These are phyloP conservation scores for Jatropha podagrica DNA, from an alignment of 441 rosid species.

Conservation along the genomic window DNA sequence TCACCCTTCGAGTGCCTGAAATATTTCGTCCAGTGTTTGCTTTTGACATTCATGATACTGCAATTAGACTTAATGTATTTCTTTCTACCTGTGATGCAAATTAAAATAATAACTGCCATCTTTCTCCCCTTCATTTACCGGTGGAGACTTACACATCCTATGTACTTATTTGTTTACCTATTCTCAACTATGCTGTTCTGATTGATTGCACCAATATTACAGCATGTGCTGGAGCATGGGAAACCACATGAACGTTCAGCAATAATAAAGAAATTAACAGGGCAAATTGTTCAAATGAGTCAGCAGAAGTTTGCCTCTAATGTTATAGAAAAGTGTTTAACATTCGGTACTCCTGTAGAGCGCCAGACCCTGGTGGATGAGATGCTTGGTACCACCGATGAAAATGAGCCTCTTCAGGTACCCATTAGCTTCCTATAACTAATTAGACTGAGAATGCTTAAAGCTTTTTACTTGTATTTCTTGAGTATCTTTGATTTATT, in stretches of 20 bases:
- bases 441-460: not conserved
- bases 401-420: constrained; percentile 86
- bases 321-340: constrained; percentile 71
- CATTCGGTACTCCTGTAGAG: constrained; percentile 58
- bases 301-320: constrained; percentile 86
- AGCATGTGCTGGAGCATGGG: constrained; percentile 85
- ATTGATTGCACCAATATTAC: constrained; percentile 25
- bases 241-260: constrained; percentile 64
- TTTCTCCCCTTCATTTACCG: not conserved
- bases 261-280: constrained; percentile 57
- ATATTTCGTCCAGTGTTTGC: not conserved
- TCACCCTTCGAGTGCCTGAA: not conserved
- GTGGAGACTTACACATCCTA: not conserved
- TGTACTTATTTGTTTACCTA: not conserved
- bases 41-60: not conserved
- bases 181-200: not conserved
- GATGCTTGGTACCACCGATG: constrained; percentile 81
- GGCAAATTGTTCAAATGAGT: constrained; percentile 82
- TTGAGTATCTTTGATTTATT: not conserved
- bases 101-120: not conserved
- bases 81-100: constrained; percentile 5
- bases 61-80: not conserved
- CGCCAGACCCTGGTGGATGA: constrained; percentile 71
- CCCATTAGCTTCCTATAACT: not conserved
- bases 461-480: not conserved